A percentile compares a stretch with the other conserved stretches of the same genome.
Evolutionary conservation across 1,284 basidiomycete genomes (phyloP).

Genomic region (Mrakiaceae sp.): DNA sequence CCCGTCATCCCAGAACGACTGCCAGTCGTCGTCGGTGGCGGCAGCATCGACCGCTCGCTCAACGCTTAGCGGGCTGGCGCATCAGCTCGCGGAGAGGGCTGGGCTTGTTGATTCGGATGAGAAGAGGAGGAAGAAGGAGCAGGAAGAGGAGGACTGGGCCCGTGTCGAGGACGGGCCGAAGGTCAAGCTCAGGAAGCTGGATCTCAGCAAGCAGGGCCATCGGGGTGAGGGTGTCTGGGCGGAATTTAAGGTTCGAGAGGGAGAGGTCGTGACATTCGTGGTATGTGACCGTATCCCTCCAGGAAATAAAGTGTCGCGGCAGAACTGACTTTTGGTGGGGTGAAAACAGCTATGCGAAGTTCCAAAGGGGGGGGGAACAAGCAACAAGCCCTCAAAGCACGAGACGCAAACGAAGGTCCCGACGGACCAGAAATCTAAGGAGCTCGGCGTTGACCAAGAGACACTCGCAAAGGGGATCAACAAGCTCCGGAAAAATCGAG

Average conservation of each 20-base stretch:
- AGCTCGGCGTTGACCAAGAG: constrained; percentile 43
- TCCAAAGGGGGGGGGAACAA: background rate
- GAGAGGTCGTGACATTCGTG: constrained; percentile 71
- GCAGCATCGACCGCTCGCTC: too few species aligned
- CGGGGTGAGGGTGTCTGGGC: constrained; percentile 18
- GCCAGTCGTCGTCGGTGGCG: too few species aligned
- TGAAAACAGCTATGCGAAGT: constrained; percentile 14
- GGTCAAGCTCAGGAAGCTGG: constrained; percentile 31
- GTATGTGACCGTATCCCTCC: constrained; percentile 34
- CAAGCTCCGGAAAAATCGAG: constrained; percentile 34
- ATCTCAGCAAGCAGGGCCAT: constrained; percentile 51
- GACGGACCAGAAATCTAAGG: constrained; percentile 30
- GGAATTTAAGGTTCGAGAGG: constrained; percentile 50
- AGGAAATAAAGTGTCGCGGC: too few species aligned
- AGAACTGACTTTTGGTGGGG: too few species aligned
- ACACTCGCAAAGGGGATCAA: constrained; percentile 43
- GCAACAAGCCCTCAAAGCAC: background rate
- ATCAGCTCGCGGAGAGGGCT: too few species aligned
- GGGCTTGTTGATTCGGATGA: too few species aligned
- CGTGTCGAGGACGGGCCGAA: background rate
- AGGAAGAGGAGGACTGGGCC: background rate
- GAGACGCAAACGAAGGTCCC: background rate
- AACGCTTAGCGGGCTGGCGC: too few species aligned
- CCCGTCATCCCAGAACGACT: too few species aligned
- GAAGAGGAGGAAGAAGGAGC: too few species aligned